These are phyloP conservation scores for Oryza nivara DNA, from an alignment of 176 grass and related monocot genomes.

Conservation along the genomic window DNA sequence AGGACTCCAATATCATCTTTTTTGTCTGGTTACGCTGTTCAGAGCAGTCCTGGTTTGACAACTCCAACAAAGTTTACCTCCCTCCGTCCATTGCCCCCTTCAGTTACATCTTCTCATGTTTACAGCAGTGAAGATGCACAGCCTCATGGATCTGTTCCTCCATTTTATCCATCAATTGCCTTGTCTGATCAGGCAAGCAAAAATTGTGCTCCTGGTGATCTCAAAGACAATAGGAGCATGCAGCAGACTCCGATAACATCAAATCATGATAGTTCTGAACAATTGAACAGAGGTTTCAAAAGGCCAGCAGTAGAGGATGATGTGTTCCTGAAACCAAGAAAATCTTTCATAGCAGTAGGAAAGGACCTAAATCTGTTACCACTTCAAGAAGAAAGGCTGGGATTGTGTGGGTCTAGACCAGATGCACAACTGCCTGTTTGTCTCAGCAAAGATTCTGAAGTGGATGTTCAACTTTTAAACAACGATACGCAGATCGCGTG, in stretches of 20 bases:
- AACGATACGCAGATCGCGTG: background rate
- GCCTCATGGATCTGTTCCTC: slow-evolving; percentile 29
- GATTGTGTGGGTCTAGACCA: slow-evolving; percentile 26
- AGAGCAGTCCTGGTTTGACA: slow-evolving; percentile 19
- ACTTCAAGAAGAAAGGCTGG: slow-evolving; percentile 10
- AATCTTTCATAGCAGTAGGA: slow-evolving; percentile 34
- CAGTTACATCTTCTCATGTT: slow-evolving; percentile 49
- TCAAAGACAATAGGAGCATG: slow-evolving; percentile 38
- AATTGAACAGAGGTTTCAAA: slow-evolving; percentile 37
- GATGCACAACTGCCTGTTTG: slow-evolving; percentile 20
- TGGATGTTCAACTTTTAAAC: slow-evolving; percentile 21
- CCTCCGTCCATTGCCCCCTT: slow-evolving; percentile 55
- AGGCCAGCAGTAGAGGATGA: slow-evolving; percentile 38
- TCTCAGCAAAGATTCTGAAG: slow-evolving; percentile 18
- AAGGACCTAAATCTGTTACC: slow-evolving; percentile 14
- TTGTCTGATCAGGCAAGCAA: slow-evolving; percentile 17
- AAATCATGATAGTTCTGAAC: slow-evolving; percentile 31
- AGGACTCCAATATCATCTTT: slow-evolving; percentile 32
- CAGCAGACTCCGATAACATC: slow-evolving; percentile 36
- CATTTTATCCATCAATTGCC: slow-evolving; percentile 36
- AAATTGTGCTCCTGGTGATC: slow-evolving; percentile 8
- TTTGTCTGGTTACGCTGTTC: slow-evolving; percentile 31
- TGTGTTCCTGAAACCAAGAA: slow-evolving; percentile 41
- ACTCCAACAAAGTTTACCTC: slow-evolving; percentile 56
- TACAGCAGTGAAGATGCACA: slow-evolving; percentile 36